phyloP scores from a whole-genome alignment of 2,329 filamentous ascomycete species.

The Berkeleyomyces basicola region DNA sequence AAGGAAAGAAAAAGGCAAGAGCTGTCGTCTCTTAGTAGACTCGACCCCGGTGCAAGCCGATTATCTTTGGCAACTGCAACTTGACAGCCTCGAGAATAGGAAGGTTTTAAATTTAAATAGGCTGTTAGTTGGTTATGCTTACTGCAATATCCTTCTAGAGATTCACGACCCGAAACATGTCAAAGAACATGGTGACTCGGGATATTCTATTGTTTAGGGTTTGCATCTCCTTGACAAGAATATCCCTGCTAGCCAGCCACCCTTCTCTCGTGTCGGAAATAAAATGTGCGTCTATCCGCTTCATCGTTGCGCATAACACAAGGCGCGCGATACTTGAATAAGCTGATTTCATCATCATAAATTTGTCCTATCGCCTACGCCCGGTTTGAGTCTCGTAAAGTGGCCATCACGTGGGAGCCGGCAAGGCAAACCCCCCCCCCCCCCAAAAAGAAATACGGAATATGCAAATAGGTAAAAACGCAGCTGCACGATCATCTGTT shows the following conservation, averaged over 20 bases:
- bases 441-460: neutral
- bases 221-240: too few species aligned
- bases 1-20: neutral
- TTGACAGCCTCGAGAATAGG: neutral
- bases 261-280: too few species aligned
- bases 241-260: too few species aligned
- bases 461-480: neutral
- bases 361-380: neutral
- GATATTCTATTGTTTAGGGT: too few species aligned
- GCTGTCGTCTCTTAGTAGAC: neutral
- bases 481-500: neutral
- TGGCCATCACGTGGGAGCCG: neutral
- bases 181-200: too few species aligned
- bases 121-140: too few species aligned
- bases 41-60: neutral
- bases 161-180: too few species aligned
- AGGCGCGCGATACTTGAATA: neutral
- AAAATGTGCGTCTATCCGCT: too few species aligned
- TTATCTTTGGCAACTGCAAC: neutral
- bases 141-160: too few species aligned
- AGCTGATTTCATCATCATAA: neutral
- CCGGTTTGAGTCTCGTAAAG: neutral
- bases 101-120: neutral
- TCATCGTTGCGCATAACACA: neutral
- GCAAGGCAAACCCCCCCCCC: neutral